A percentile compares a stretch with the other conserved stretches of the same genome.
Evolutionary conservation across 2,329 filamentous ascomycete genomes (phyloP).

Genomic region (Penicillium oxalicum): DNA sequence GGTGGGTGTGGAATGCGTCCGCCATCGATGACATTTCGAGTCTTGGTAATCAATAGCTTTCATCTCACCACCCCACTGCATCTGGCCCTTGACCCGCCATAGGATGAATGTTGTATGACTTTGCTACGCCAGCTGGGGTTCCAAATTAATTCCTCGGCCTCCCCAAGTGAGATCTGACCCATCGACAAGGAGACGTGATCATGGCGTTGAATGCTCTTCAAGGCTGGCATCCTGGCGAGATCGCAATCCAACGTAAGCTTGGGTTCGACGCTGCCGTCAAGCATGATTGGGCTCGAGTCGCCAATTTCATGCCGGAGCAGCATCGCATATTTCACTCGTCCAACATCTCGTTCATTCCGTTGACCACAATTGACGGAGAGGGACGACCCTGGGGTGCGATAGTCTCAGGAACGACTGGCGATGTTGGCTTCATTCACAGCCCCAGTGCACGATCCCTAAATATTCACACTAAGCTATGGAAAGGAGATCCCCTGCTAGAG

Average conservation of each 20-base stretch:
- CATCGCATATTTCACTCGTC: slow-evolving; percentile 18
- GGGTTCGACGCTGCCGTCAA: slow-evolving; percentile 14
- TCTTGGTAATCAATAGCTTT: no score
- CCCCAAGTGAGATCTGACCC: no score
- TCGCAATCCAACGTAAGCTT: slow-evolving; percentile 13
- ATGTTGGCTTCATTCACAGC: slow-evolving; percentile 15
- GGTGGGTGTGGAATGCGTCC: no score
- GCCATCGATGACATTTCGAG: no score
- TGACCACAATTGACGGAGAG: slow-evolving; percentile 13
- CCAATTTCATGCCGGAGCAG: slow-evolving; percentile 13
- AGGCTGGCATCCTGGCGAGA: slow-evolving; percentile 19
- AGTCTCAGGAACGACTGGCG: slow-evolving; percentile 11
- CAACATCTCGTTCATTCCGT: slow-evolving; percentile 15
- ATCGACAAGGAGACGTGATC: neutral
- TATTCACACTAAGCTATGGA: slow-evolving; percentile 4
- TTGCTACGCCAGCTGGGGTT: no score
- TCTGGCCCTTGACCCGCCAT: no score
- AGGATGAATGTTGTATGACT: no score
- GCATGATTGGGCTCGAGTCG: slow-evolving; percentile 9
- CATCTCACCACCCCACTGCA: no score
- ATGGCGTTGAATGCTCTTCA: slow-evolving; percentile 9
- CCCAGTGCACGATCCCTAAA: slow-evolving; percentile 3
- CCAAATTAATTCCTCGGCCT: no score
- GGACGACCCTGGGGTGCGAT: slow-evolving; percentile 17
- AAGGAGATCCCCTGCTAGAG: slow-evolving; percentile 9